Base-by-base conservation (phyloP, 225 moss, liverwort and hornwort genomes). In the Pleurozium schreberi region DNA sequence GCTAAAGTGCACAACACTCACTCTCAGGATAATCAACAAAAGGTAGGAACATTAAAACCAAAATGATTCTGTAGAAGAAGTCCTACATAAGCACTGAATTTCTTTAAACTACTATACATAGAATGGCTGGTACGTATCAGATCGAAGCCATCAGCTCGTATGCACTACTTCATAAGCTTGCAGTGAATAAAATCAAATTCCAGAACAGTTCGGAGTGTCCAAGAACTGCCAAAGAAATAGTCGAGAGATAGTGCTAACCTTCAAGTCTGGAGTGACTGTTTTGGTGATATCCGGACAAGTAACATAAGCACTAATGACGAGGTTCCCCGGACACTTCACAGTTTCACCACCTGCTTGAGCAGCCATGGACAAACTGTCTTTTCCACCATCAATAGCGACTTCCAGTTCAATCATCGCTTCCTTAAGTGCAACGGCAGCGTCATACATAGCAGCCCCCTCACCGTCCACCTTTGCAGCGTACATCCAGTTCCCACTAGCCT, bases 401-500 rank as follows among this genome's bases (percentile, higher is more conserved):
- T 95, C 97, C 86, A 99, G 67, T 64, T 94, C 91, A 90, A 99
- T 94, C 98, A 99, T 99, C 63, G 96, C 97, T 80, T 99, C 97
- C 84, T 95, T 96, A 15, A 99, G 90, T 60, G 98, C 94, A 87
- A 95, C 93, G 14, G 96, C 97, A 88, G 98, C 98, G 90, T 99
- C 98, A 88, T 96, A 99, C 98, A 99, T 99, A 80, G 96, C 95
- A 81, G 97, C 98, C 89, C 98, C 98, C 85, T 99, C 97, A 80
- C 96, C 95, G 68, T 96, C 96, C 71, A 99, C 91, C 92, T 99
- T 99, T 58, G 98, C 98, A 88, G 98, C 98, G 89, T 99, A 99
- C 98, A 99, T 99, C 98, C 96, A 99, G 81, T 99, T 99, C 63
- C 98, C 98, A 88, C 98, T 99, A 36, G 98, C 98, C 90, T 99